Base-by-base conservation (phyloP, 2,329 filamentous ascomycete species). In the Phoma herbarum region DNA sequence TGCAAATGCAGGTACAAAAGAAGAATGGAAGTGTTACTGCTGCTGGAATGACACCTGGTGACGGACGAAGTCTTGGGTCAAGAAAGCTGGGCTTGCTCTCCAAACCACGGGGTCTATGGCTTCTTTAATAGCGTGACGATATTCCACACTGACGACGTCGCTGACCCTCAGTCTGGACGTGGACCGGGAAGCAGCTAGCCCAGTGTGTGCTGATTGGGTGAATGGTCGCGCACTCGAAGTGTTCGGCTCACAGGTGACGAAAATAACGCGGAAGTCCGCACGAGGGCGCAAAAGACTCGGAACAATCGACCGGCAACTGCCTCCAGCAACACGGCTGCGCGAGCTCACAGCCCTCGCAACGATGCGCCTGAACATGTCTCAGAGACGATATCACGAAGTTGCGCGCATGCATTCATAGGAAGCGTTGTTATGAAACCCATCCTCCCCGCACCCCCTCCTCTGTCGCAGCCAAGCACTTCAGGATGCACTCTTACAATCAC, bases 31-130 rank as follows among this genome's bases (percentile, higher is more conserved):
- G 70, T 86, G 85, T 73, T 80, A 84, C 68, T 81, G 81, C 62
- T 83, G 80, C 75, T 86, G 85, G 74, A 85, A 86, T 68, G 79
- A 77, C 69, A 85, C 74, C 74, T 85, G 83, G 66, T 86, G 84
- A 78, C 82, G 79, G 74, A 81, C 79, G 77, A 85, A 86, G 78
- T 86, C 83, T 75, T 81, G 78, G 68, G 81, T 73, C 70, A 84
- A 75, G 77, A 78, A 78, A 75, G 80, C 77, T 72, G 80, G 76
- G 70, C 77, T 81, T 67, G 72, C 58, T 41, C 71, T 68, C 35
- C 65, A 52, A 69, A 73, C 45, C 48, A 72, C 71, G 72, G 81
- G 76, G 73, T 68, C 65, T 43, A 56, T 55, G 60, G 63, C 52
- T 43, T 60, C 75, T 77, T 78, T 78, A 78, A 72, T 75, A 77